These are phyloP conservation scores for Vaccinium macrocarpon DNA, from an alignment of 148 eudicot species.

Conservation along the genomic window DNA sequence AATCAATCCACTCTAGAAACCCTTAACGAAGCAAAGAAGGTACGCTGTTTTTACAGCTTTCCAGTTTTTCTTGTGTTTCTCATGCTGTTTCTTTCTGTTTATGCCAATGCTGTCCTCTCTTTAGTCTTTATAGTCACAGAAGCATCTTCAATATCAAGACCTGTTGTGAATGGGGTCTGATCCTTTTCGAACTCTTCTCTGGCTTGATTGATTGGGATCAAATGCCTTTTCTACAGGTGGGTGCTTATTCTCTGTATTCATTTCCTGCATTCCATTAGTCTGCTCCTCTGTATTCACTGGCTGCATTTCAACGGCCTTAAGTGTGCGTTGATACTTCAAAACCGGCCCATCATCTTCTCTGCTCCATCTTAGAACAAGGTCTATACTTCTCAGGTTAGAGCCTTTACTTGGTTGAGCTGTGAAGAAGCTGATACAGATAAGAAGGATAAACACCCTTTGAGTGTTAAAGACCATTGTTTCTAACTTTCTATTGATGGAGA, in stretches of 20 bases:
- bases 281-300: constrained; percentile 29
- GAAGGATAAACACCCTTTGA: constrained; percentile 36
- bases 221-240: constrained; percentile 29
- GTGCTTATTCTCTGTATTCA: constrained; percentile 30
- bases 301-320: constrained; percentile 32
- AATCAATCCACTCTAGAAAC: not conserved
- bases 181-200: constrained; percentile 63
- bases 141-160: constrained; percentile 27
- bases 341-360: constrained; percentile 15
- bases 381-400: constrained; percentile 37
- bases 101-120: constrained; percentile 12
- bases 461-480: constrained; percentile 36
- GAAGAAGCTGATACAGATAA: constrained; percentile 42
- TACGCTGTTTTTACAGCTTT: not conserved
- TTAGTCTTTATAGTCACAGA: constrained; percentile 10
- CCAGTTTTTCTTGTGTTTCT: not conserved
- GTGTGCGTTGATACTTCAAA: constrained; percentile 22
- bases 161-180: constrained; percentile 85
- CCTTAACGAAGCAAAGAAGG: not conserved
- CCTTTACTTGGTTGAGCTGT: constrained; percentile 40
- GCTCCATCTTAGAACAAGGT: constrained; percentile 22
- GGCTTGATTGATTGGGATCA: constrained; percentile 47
- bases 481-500: not conserved
- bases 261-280: constrained; percentile 22
- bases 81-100: not conserved